Base-by-base conservation (phyloP, 2,329 filamentous ascomycete species). In the Lachnellula occidentalis region DNA sequence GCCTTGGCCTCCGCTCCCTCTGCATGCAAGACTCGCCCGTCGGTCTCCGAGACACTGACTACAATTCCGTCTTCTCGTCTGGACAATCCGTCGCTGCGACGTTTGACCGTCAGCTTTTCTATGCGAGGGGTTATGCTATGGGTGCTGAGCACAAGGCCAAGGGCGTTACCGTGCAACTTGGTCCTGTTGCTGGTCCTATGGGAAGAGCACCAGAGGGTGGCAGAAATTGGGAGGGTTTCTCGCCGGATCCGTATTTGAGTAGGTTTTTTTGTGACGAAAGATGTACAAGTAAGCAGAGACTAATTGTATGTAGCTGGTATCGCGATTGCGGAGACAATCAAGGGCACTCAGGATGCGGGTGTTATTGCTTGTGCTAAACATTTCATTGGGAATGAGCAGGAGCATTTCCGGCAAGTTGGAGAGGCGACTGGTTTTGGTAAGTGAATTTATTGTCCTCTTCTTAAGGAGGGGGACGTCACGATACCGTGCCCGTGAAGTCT, bases 361-460 rank as follows among this genome's bases (percentile, higher is more conserved):
- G 82, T 92, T 51, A 87, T 95, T 72, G 90, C 91, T 57, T 91
- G 87, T 65, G 86, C 87, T 46, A 92, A 92, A 76, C 88, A 92
- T 67, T 87, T 76, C 67, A 81, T 45, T 55, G 79, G 74, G 36
- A 88, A 91, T 62, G 88, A 92, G 70, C 89, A 95, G 72, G 83
- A 89, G 57, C 67, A 68, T 48, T 70, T 68, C 61, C 62, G 67
- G 48, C 67, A 67, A 55, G 43, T 46, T 42, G 42, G 45, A 12
- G 67, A 69, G 66, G 79, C 85, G 45, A 68, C 71, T 43, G 79
- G 76, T 15, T 82, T 78, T 59, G 84, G 41, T 43, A 19, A 41
- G 37, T 41, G 7, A 9, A 19, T 17, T 19, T 2, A 15, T 41
- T 41, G 37, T 7, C 17, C 17, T 41, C 37, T 31, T 31, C 27